Conservation (phyloP, 768 basidiomycete genomes). For the Termitomyces sp. region DNA sequence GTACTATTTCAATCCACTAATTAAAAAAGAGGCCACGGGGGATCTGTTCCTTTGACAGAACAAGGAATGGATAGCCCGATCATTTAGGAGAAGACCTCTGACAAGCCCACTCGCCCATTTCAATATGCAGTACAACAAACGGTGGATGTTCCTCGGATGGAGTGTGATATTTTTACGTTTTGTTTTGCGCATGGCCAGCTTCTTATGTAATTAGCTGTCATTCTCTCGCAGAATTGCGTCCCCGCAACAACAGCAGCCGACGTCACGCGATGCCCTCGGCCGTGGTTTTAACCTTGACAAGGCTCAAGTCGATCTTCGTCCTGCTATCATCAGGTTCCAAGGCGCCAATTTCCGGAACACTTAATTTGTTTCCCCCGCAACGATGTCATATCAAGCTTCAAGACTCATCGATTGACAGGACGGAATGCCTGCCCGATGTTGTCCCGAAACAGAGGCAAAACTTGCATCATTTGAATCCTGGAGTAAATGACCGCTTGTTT, state of each 20-base stretch:
- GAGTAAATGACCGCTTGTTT: conserved; percentile 25
- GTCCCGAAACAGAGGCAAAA: conserved; percentile 21
- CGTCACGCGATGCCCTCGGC: neutral
- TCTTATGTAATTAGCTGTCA: too few relatives aligned
- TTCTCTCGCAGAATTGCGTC: neutral
- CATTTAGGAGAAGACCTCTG: neutral
- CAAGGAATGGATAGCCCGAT: neutral
- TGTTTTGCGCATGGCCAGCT: neutral
- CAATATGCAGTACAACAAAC: neutral
- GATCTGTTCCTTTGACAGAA: neutral
- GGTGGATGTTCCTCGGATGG: conserved; percentile 12
- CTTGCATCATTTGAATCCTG: conserved; percentile 8
- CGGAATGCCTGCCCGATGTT: conserved; percentile 18
- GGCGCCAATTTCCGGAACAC: neutral
- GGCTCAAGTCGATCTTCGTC: neutral
- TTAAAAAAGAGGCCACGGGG: neutral
- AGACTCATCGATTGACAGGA: neutral
- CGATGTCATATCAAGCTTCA: neutral
- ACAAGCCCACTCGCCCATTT: neutral
- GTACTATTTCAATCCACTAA: neutral
- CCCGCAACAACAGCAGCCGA: neutral
- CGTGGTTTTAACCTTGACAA: too few relatives aligned
- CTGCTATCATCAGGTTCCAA: neutral
- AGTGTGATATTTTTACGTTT: neutral
- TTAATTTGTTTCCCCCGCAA: neutral